Conservation (phyloP, 306 rosid genomes). For the Vicia sativa region DNA sequence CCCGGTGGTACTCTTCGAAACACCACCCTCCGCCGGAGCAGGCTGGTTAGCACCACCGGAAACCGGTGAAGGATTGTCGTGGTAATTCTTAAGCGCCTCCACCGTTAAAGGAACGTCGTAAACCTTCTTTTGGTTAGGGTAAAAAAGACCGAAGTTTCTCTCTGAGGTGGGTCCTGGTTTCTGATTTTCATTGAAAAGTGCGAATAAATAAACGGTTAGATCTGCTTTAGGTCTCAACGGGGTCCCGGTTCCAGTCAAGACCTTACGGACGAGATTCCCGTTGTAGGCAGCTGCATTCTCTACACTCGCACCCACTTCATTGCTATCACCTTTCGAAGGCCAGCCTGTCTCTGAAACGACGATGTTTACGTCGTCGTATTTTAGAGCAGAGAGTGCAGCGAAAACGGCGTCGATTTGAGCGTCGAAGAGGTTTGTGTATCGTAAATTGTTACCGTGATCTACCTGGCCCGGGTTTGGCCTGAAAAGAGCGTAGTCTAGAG, state of each 20-base stretch:
- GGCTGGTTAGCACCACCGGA: not conserved
- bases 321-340: slow-evolving; percentile 84
- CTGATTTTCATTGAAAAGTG: slow-evolving; percentile 82
- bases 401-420: slow-evolving; percentile 98
- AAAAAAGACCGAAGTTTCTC: slow-evolving; percentile 84
- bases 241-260: slow-evolving; percentile 73
- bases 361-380: slow-evolving; percentile 65
- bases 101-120: slow-evolving; percentile 73
- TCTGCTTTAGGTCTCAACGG: slow-evolving; percentile 78
- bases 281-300: slow-evolving; percentile 90
- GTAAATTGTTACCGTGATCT: slow-evolving; percentile 80
- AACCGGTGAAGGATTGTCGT: slow-evolving; percentile 42
- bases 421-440: slow-evolving; percentile 77
- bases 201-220: slow-evolving; percentile 87
- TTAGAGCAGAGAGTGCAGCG: slow-evolving; percentile 67
- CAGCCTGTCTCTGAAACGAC: slow-evolving; percentile 90
- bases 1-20: slow-evolving; percentile 69
- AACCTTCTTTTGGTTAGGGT: slow-evolving; percentile 67
- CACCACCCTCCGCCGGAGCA: slow-evolving; percentile 32
- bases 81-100: slow-evolving; percentile 56
- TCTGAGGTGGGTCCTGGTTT: slow-evolving; percentile 86
- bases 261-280: slow-evolving; percentile 83
- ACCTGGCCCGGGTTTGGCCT: slow-evolving; percentile 76
- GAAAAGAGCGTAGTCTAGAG: slow-evolving; percentile 82
- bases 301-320: slow-evolving; percentile 77